Evolutionary conservation across 2,329 filamentous ascomycete species (phyloP).

Genomic region (Diaporthe velutina): DNA sequence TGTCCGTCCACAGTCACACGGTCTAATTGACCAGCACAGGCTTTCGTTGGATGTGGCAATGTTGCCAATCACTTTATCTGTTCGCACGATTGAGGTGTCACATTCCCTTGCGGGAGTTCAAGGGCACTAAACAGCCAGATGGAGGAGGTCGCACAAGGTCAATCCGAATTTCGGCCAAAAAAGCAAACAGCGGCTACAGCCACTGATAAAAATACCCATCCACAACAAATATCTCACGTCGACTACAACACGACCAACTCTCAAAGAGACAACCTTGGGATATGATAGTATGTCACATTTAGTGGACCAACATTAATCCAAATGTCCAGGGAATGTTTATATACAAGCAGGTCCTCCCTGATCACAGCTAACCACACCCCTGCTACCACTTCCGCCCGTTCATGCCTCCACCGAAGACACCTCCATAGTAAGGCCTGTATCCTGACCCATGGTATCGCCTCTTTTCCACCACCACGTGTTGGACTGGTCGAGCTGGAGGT

Average conservation of each 20-base stretch:
- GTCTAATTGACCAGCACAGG: no score
- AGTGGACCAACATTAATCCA: no score
- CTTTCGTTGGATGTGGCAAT: background rate
- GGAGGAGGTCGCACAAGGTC: no score
- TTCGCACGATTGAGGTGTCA: background rate
- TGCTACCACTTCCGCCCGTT: conserved; percentile 21
- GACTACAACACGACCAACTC: background rate
- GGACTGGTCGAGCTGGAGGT: conserved; percentile 20
- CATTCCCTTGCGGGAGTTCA: no score
- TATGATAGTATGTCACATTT: background rate
- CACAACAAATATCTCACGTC: background rate
- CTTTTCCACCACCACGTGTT: conserved; percentile 14
- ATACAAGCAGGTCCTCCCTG: background rate
- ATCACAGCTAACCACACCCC: background rate
- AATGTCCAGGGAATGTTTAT: background rate
- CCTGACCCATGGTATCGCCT: background rate
- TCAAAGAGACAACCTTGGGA: no score
- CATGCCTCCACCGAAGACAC: conserved; percentile 4
- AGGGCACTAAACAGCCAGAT: no score
- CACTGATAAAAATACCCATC: background rate
- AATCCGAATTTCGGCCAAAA: no score
- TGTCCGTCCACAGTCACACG: background rate
- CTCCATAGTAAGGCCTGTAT: conserved; percentile 4
- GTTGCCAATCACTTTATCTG: background rate
- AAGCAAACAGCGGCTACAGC: background rate